Conservation (phyloP, 306 rosid genomes). For the Prunus salicina region DNA sequence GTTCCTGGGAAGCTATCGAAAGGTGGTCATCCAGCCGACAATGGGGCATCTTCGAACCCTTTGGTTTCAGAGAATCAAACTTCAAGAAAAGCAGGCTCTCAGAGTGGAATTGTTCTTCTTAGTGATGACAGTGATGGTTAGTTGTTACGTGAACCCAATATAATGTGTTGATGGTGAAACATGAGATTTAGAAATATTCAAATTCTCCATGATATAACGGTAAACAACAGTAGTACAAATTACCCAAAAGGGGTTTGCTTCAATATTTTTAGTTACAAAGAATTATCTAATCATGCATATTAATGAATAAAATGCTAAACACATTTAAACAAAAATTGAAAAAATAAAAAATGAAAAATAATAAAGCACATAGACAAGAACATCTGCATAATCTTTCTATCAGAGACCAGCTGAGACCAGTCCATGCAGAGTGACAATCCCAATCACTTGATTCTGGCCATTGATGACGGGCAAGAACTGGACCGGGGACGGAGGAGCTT, state of each 20-base stretch:
- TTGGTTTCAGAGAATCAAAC: not conserved
- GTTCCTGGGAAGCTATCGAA: not conserved
- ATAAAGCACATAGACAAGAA: not conserved
- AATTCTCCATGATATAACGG: not conserved
- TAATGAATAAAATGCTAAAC: not conserved
- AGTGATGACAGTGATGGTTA: slow-evolving; percentile 21
- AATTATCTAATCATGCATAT: too few species aligned
- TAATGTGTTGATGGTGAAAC: not conserved
- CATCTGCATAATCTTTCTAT: not conserved
- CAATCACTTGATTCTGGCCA: slow-evolving; percentile 58
- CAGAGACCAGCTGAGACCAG: slow-evolving; percentile 92
- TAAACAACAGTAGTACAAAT: too few species aligned
- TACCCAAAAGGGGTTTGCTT: too few species aligned
- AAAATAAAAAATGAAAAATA: not conserved
- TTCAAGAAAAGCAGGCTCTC: not conserved
- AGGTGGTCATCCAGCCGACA: not conserved
- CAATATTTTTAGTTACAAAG: too few species aligned
- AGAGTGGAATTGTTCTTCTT: not conserved
- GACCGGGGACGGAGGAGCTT: slow-evolving; percentile 94
- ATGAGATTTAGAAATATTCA: not conserved
- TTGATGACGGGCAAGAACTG: slow-evolving; percentile 90
- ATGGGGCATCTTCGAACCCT: not conserved
- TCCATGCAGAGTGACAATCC: slow-evolving; percentile 94
- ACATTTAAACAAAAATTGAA: not conserved
- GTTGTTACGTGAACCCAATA: not conserved